Percentiles rank a stretch among this genome's conserved stretches.
These are phyloP conservation scores for Madurella fahalii DNA, from an alignment of 2,329 filamentous ascomycete genomes.

Conservation along the genomic window DNA sequence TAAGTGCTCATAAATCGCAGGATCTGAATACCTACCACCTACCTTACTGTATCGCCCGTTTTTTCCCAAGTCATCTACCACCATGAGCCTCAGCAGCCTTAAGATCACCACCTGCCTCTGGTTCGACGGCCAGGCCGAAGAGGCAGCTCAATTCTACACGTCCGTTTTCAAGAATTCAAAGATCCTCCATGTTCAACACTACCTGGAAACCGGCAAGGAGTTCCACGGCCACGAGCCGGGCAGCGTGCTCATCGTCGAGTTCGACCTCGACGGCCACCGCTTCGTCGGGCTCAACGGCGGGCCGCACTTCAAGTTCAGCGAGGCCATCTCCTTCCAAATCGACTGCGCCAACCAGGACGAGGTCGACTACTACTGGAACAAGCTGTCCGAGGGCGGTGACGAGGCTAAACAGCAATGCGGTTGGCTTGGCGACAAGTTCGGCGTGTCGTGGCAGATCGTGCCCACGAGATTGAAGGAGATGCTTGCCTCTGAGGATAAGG, in stretches of 20 bases:
- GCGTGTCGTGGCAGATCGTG: conserved; percentile 45
- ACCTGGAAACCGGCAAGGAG: conserved; percentile 30
- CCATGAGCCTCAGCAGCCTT: conserved; percentile 4
- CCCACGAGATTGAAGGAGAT: conserved; percentile 36
- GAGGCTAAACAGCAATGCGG: conserved; percentile 38
- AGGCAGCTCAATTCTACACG: conserved; percentile 40
- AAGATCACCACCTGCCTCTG: conserved; percentile 35
- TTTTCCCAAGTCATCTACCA: neutral
- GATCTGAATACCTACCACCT: too few species aligned
- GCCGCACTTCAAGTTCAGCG: conserved; percentile 36
- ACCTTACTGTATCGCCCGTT: neutral
- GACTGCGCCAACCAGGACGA: conserved; percentile 43
- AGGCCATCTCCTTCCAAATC: conserved; percentile 42
- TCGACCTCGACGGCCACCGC: conserved; percentile 36
- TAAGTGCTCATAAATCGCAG: too few species aligned
- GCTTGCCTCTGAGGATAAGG: conserved; percentile 34
- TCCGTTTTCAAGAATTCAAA: conserved; percentile 39
- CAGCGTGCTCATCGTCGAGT: conserved; percentile 35
- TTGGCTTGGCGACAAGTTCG: conserved; percentile 44
- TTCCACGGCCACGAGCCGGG: conserved; percentile 31
- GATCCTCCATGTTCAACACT: conserved; percentile 33
- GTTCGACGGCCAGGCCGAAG: conserved; percentile 40
- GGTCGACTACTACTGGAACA: conserved; percentile 45
- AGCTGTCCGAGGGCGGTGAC: conserved; percentile 39
- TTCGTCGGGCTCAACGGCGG: conserved; percentile 45